Evolutionary conservation across 805 yeast species (phyloP), one percentile per base, ranked within the genome.

Genomic region (Ogataea degrootiae): DNA sequence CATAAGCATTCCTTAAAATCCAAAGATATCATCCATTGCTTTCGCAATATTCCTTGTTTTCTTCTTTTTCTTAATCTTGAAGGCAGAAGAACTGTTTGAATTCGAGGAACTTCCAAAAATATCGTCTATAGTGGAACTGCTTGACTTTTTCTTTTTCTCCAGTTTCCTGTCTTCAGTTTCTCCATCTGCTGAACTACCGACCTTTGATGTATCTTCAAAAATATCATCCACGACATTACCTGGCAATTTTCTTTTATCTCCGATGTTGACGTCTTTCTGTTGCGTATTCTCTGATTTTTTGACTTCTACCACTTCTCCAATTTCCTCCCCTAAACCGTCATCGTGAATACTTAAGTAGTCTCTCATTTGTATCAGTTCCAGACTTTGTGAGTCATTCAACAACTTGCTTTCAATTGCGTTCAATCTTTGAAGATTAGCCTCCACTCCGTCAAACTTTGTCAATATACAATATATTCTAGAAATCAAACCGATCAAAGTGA

Each of bases 11-110:
- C 14, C 6, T 29, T 7, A 60, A 45, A 58, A 80, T 1, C 88
- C 89, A 66, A 87, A 87, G 15, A 87, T 87, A 56, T 80, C 87
- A 63, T 86, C 94, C 46, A 87, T 87, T 11, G 82, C 83, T 41
- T 75, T 74, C 50, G 68, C 76, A 44, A 66, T 63, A 60, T 73
- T 79, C 60, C 72, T 74, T 49, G 74, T 74, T 60, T 72, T 73
- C 57, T 66, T 69, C 50, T 59, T 66, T 47, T 61, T 62, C 51
- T 46, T 34, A 21, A 34, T 39, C 21, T 36, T 42, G 19, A 45
- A 45, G 19, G 42, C 33, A n/a, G 44, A 45, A 11, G 12, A 26
- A 2, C 12, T 26, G 9, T 26, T 26, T 8, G 31, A 26, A 26
- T 26, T 26, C 6, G 31, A 21, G 23, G 33, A 17, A 7, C 38